These are phyloP conservation scores for Penicillium sp. DNA, from an alignment of 2,329 filamentous ascomycete species.

Conservation along the genomic window DNA sequence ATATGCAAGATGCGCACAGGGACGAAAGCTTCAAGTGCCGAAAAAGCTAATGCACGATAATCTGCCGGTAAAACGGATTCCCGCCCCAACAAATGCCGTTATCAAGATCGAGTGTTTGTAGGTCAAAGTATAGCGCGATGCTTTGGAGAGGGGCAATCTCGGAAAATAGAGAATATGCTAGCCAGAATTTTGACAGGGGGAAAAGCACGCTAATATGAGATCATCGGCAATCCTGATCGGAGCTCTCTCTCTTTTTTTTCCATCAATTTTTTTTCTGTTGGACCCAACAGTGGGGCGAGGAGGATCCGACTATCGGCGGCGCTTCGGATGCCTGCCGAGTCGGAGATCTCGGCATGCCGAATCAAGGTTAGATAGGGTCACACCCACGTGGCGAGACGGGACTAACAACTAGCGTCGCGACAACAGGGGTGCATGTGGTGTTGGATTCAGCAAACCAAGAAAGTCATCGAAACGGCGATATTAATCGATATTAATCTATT, in stretches of 20 bases:
- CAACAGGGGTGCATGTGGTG: not conserved
- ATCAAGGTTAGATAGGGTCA: constrained; percentile 12
- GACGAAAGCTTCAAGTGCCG: not conserved
- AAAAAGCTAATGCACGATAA: constrained; percentile 13
- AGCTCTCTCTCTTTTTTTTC: constrained; percentile 7
- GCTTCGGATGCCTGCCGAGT: constrained; percentile 12
- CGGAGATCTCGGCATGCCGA: constrained; percentile 24
- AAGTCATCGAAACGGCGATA: no score
- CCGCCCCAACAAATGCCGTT: constrained; percentile 1
- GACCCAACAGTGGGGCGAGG: constrained; percentile 22
- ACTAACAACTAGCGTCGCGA: not conserved
- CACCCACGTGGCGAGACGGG: not conserved
- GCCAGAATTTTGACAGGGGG: not conserved
- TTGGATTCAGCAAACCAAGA: no score
- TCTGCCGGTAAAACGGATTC: constrained; percentile 14
- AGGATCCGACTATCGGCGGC: constrained; percentile 27
- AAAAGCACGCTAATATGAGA: constrained; percentile 7
- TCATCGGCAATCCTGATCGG: constrained; percentile 10
- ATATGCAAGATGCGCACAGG: not conserved
- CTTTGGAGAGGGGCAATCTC: not conserved
- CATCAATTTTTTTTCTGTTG: constrained; percentile 16
- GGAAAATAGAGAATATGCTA: not conserved
- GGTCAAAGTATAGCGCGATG: not conserved
- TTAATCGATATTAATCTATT: no score
- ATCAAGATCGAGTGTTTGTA: not conserved